Conservation (phyloP, 805 yeast species). For the Candida quercuum region DNA sequence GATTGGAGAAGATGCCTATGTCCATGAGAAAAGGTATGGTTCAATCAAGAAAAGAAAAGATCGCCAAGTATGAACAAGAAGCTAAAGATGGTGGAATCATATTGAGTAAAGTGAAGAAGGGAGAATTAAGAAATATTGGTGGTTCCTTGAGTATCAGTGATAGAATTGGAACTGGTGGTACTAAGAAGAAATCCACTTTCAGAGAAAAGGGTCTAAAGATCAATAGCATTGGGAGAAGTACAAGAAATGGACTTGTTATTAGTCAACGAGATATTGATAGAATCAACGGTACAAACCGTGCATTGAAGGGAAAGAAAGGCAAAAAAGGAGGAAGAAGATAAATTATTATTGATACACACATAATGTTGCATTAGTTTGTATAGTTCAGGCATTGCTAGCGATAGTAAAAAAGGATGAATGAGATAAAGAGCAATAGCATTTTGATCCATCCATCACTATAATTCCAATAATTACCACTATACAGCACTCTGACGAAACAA, state of each 20-base stretch:
- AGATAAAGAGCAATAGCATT: no score
- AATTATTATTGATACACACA: background rate
- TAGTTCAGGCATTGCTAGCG: no score
- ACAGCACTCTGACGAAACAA: no score
- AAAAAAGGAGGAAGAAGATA: slow-evolving; percentile 1
- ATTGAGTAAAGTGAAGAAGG: slow-evolving; percentile 65
- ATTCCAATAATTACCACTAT: no score
- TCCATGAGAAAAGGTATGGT: slow-evolving; percentile 81
- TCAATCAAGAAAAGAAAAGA: slow-evolving; percentile 44
- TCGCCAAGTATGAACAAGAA: slow-evolving; percentile 57
- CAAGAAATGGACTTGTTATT: slow-evolving; percentile 73
- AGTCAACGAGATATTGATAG: slow-evolving; percentile 61
- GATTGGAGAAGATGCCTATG: slow-evolving; percentile 83
- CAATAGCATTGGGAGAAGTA: slow-evolving; percentile 67
- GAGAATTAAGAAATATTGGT: slow-evolving; percentile 58
- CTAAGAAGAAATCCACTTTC: slow-evolving; percentile 33
- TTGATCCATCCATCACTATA: no score
- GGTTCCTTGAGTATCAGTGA: slow-evolving; percentile 30
- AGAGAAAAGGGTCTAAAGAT: slow-evolving; percentile 81
- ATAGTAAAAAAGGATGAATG: no score
- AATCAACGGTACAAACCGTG: slow-evolving; percentile 25
- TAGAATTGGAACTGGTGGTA: slow-evolving; percentile 44
- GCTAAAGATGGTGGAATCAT: slow-evolving; percentile 90
- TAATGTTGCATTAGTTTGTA: no score
- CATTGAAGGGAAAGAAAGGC: slow-evolving; percentile 9